Percentiles rank a stretch among this genome's conserved stretches.
These are phyloP conservation scores for Rhododendron griersonianum DNA, from an alignment of 148 eudicot species.

Conservation along the genomic window DNA sequence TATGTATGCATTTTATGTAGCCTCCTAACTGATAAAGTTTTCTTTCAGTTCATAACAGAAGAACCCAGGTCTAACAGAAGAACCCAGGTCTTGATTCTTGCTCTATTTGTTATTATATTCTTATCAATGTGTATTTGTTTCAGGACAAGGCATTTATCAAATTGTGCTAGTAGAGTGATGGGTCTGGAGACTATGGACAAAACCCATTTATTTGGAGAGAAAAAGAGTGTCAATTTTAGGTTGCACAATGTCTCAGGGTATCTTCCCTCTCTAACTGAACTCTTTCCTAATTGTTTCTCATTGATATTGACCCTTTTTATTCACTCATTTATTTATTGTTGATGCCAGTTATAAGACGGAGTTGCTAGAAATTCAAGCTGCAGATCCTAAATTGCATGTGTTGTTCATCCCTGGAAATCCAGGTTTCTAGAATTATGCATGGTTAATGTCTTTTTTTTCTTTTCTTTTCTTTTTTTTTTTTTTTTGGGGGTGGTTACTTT, in stretches of 20 bases:
- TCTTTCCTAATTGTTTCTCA: not conserved
- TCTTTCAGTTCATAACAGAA: not conserved
- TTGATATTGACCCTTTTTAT: conserved; percentile 3
- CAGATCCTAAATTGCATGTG: conserved; percentile 55
- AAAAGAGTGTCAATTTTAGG: conserved; percentile 33
- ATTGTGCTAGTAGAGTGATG: conserved; percentile 15
- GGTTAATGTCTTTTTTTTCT: not conserved
- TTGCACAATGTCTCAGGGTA: conserved; percentile 70
- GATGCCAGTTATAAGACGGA: conserved; percentile 58
- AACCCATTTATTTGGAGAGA: conserved; percentile 15
- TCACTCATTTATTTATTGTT: not conserved
- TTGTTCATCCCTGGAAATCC: conserved; percentile 90
- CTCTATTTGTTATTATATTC: not conserved
- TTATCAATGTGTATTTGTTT: not conserved
- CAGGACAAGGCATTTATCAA: conserved; percentile 12
- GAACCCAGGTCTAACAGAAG: not conserved
- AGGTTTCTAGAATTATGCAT: conserved; percentile 33
- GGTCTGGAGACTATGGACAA: conserved; percentile 23
- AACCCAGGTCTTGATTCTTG: not conserved
- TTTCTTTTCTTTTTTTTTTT: too few relatives aligned
- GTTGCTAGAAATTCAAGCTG: conserved; percentile 62
- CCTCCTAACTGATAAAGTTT: not conserved
- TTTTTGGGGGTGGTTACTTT: not conserved
- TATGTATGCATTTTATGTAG: not conserved
- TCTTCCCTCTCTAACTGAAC: not conserved